A percentile compares a stretch with the other conserved stretches of the same genome.
Evolutionary conservation across 1,139 yeast genomes (phyloP).

Genomic region (Debaryomycetaceae sp.): DNA sequence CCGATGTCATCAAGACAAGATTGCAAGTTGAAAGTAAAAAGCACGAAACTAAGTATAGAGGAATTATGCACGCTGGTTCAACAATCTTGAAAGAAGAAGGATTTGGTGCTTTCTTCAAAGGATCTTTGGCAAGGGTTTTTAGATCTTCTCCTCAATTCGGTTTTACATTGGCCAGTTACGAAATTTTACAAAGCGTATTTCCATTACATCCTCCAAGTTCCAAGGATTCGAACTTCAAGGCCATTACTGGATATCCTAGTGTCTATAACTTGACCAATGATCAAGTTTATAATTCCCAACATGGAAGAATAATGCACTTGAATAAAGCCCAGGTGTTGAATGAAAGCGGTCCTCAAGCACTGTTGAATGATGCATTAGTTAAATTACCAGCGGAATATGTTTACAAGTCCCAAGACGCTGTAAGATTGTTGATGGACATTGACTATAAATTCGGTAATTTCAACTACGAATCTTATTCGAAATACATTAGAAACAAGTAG

Average conservation of each 20-base stretch:
- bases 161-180: slow-evolving; percentile 94
- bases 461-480: slow-evolving; percentile 48
- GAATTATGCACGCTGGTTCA: slow-evolving; percentile 71
- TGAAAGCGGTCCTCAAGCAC: slow-evolving; percentile 16
- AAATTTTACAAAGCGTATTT: slow-evolving; percentile 56
- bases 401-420: slow-evolving; percentile 59
- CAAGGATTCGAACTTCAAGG: slow-evolving; percentile 43
- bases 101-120: slow-evolving; percentile 81
- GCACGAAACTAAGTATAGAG: slow-evolving; percentile 74
- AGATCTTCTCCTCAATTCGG: slow-evolving; percentile 98
- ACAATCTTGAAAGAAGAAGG: slow-evolving; percentile 79
- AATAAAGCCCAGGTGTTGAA: slow-evolving; percentile 29
- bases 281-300: slow-evolving; percentile 40
- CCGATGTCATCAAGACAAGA: slow-evolving; percentile 94
- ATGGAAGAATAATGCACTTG: slow-evolving; percentile 35
- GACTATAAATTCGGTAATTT: slow-evolving; percentile 62
- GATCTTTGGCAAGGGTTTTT: slow-evolving; percentile 91
- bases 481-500: slow-evolving; percentile 30
- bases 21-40: slow-evolving; percentile 79
- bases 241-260: slow-evolving; percentile 47
- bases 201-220: slow-evolving; percentile 48
- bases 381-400: slow-evolving; percentile 49
- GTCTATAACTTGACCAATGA: slow-evolving; percentile 47
- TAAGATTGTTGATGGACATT: slow-evolving; percentile 58
- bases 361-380: slow-evolving; percentile 34